phyloP scores from a whole-genome alignment of 2,329 filamentous ascomycete species.

The Fusarium buxicola region DNA sequence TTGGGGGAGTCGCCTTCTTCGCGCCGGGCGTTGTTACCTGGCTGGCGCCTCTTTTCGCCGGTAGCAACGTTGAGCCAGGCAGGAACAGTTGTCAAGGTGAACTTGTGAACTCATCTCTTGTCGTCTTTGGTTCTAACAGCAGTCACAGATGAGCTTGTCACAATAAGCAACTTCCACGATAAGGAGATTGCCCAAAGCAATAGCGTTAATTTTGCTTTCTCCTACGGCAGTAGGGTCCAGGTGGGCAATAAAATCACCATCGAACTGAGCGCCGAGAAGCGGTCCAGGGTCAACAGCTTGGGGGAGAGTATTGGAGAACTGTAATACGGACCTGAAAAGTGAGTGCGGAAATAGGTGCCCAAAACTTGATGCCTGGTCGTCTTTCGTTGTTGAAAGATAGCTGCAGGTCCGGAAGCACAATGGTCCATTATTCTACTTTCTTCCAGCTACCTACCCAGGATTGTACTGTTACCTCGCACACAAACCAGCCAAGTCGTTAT shows the following conservation, averaged over 20 bases:
- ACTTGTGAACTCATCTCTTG: too few relatives aligned
- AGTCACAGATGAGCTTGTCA: conserved; percentile 14
- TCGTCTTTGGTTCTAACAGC: neutral
- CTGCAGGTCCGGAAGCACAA: too few relatives aligned
- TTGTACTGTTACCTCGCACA: too few relatives aligned
- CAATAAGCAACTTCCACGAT: conserved; percentile 16
- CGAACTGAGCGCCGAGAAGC: conserved; percentile 11
- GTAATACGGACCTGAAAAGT: too few relatives aligned
- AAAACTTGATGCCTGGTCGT: too few relatives aligned
- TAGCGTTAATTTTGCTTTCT: neutral
- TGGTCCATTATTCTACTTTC: too few relatives aligned
- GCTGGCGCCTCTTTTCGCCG: conserved; percentile 29
- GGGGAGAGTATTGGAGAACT: neutral
- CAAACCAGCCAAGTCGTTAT: too few relatives aligned
- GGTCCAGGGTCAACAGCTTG: neutral
- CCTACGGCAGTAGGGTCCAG: conserved; percentile 4
- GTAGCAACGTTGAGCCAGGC: conserved; percentile 13
- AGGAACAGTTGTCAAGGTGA: conserved; percentile 25
- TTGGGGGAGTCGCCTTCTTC: conserved; percentile 30
- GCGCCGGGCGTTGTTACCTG: conserved; percentile 31
- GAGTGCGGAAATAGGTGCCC: too few relatives aligned
- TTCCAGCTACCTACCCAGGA: too few relatives aligned
- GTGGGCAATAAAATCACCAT: conserved; percentile 6
- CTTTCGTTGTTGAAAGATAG: too few relatives aligned
- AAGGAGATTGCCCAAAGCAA: neutral